Base-by-base conservation (phyloP, 768 basidiomycete species). In the Clitopilus hobsonii region DNA sequence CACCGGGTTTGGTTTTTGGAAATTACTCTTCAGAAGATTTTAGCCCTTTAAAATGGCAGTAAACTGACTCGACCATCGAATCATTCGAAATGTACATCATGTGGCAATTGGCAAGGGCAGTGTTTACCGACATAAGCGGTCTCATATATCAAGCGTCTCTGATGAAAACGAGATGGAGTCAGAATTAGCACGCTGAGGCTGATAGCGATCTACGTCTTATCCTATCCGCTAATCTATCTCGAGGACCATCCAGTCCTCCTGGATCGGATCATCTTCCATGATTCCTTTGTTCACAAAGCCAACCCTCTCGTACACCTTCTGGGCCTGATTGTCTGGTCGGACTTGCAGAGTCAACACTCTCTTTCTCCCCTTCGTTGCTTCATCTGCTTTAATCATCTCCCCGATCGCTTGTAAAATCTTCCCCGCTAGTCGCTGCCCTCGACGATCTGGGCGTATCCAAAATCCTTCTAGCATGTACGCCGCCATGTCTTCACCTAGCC, bases 211-310 rank as follows among this genome's bases (percentile, higher is more conserved):
- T 36, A 36, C 32, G 2, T 4, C n/a, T 4, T 11, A 10, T n/a
- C 4, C 32, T 11, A 10, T 11, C 2, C 4, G n/a, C 28, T 45
- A 24, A 16, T 16, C 22, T 16, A 26, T 23, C 26, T 22, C 4
- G 38, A n/a, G 6, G 53, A 50, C 25, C 61, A 53, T 25, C 58
- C 27, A 24, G 29, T 38, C 54, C 41, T 57, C 55, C 7, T 47
- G 28, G 29, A 52, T 58, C 14, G 36, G 23, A 30, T 51, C 52
- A 53, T 51, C 49, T 32, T 30, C 20, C 56, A 22, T 32, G 28
- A 29, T 18, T 47, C 54, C 51, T 54, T 30, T 51, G 56, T 24
- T 54, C 60, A 51, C 57, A 11, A 45, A 45, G n/a, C 41, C 41
- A 45, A 45, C n/a, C n/a, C 41, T 45, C 41, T 45, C 41, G 11